Conservation (phyloP, 176 grass and related monocot species). For the Musa troglodytarum region DNA sequence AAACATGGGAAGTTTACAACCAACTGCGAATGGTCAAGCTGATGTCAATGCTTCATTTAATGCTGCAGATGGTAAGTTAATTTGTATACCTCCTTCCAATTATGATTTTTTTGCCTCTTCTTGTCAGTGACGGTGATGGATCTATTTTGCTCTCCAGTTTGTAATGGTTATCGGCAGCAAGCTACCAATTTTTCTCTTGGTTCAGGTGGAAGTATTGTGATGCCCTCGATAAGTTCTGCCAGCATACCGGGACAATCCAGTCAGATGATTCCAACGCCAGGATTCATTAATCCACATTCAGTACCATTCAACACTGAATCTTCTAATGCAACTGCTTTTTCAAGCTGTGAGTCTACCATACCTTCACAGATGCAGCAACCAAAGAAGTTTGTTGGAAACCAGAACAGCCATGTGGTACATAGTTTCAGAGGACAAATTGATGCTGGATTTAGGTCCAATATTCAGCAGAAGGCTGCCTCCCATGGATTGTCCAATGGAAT, state of each 20-base stretch:
- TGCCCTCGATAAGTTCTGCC: conserved; percentile 39
- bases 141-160: conserved; percentile 37
- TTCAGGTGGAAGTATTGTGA: conserved; percentile 40
- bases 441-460: conserved; percentile 53
- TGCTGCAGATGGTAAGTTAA: conserved; percentile 5
- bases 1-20: conserved; percentile 41
- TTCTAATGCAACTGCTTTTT: conserved; percentile 68
- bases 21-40: conserved; percentile 26
- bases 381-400: conserved; percentile 64
- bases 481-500: conserved; percentile 63
- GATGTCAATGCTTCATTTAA: conserved; percentile 9
- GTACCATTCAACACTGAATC: conserved; percentile 51
- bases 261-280: conserved; percentile 95
- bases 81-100: not conserved
- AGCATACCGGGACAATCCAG: conserved; percentile 52
- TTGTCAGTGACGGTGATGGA: not conserved
- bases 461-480: conserved; percentile 64
- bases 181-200: conserved; percentile 44
- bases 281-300: conserved; percentile 58
- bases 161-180: conserved; percentile 59
- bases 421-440: conserved; percentile 38
- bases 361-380: conserved; percentile 48
- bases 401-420: conserved; percentile 43
- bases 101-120: conserved; percentile 24
- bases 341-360: conserved; percentile 60